Conservation (phyloP, 768 basidiomycete genomes). For the Trichaptum fuscoviolaceum region DNA sequence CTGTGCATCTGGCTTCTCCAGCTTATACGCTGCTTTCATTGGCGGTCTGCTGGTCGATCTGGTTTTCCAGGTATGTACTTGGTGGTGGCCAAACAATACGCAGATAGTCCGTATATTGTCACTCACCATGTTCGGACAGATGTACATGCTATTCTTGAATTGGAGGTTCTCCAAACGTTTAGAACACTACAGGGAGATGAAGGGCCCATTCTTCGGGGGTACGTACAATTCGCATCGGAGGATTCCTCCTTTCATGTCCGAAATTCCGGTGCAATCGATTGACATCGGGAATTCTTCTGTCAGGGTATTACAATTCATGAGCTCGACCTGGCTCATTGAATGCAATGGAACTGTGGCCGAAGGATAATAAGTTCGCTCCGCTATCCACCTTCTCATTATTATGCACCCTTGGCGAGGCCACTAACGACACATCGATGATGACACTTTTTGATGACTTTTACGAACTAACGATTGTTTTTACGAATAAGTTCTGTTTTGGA, state of each 20-base stretch:
- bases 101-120: slow-evolving; percentile 7
- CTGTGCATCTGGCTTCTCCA: slow-evolving; percentile 55
- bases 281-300: slow-evolving; percentile 29
- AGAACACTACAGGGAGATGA: slow-evolving; percentile 61
- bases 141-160: slow-evolving; percentile 72
- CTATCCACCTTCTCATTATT: slow-evolving; percentile 14
- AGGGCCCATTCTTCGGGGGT: slow-evolving; percentile 61
- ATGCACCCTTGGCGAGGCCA: slow-evolving; percentile 15
- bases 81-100: slow-evolving; percentile 6
- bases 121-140: slow-evolving; percentile 28
- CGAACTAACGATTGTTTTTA: background rate
- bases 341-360: background rate
- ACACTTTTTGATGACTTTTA: slow-evolving; percentile 11
- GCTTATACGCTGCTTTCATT: slow-evolving; percentile 62
- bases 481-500: background rate
- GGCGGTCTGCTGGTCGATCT: slow-evolving; percentile 57
- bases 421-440: slow-evolving; percentile 15
- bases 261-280: slow-evolving; percentile 21
- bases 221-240: slow-evolving; percentile 24
- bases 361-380: slow-evolving; percentile 8
- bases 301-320: slow-evolving; percentile 46
- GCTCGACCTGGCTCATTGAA: background rate
- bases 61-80: slow-evolving; percentile 53
- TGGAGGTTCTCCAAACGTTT: slow-evolving; percentile 71
- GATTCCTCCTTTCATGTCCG: slow-evolving; percentile 15